Evolutionary conservation across 1,284 basidiomycete species (phyloP).

Genomic region (Paramarasmius palmivorus): DNA sequence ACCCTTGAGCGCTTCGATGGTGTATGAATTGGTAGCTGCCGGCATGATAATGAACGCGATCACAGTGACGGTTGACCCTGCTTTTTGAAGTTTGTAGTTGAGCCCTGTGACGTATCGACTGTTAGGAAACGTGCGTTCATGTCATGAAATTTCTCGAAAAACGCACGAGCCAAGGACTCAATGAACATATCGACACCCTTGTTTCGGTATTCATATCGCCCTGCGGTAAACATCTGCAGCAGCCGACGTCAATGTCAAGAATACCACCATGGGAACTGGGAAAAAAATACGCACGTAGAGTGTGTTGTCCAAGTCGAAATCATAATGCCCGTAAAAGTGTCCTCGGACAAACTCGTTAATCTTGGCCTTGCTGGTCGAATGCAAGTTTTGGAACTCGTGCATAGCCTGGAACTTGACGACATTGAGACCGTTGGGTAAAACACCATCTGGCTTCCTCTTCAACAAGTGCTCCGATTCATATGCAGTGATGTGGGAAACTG

Average conservation of each 20-base stretch:
- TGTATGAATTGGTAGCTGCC: constrained; percentile 94
- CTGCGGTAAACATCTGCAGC: constrained; percentile 91
- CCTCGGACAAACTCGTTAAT: constrained; percentile 98
- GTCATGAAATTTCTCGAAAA: constrained; percentile 8
- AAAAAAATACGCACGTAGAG: constrained; percentile 67
- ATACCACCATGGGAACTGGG: neutral
- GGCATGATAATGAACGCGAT: constrained; percentile 99
- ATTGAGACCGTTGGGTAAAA: constrained; percentile 97
- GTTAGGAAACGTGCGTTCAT: neutral
- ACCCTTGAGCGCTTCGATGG: constrained; percentile 96
- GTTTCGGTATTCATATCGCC: constrained; percentile 97
- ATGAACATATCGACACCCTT: constrained; percentile 99
- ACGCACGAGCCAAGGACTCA: constrained; percentile 86
- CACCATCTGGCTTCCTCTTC: constrained; percentile 97
- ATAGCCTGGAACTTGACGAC: constrained; percentile 96
- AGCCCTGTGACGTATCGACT: constrained; percentile 52
- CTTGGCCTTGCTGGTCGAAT: constrained; percentile 90
- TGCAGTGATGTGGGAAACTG: constrained; percentile 96
- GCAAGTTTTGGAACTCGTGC: constrained; percentile 97
- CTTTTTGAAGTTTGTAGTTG: constrained; percentile 86
- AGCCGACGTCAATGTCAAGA: constrained; percentile 12
- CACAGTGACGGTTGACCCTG: constrained; percentile 79
- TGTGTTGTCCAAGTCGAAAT: constrained; percentile 95
- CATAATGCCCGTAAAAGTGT: constrained; percentile 97
- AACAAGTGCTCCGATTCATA: constrained; percentile 96